Evolutionary conservation across 106 monocot species (phyloP).

Genomic region (Gastrodia elata): DNA sequence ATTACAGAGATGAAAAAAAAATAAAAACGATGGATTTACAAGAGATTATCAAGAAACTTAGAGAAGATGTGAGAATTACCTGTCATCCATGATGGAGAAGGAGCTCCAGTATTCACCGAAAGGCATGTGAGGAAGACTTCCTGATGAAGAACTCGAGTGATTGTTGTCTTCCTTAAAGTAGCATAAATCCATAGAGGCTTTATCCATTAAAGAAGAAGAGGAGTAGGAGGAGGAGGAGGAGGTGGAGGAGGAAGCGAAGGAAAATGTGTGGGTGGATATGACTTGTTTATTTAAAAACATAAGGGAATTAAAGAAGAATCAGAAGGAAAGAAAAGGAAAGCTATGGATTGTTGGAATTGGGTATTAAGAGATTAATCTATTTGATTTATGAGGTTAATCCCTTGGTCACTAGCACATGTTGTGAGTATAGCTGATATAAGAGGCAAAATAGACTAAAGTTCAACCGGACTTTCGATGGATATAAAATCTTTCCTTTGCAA

Average conservation of each 20-base stretch:
- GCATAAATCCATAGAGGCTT: conserved; percentile 2
- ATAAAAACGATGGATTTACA: not conserved
- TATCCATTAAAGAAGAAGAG: not conserved
- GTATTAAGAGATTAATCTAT: not conserved
- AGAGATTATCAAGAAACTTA: not conserved
- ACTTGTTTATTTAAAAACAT: not conserved
- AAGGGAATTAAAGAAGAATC: not conserved
- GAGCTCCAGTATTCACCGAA: conserved; percentile 5
- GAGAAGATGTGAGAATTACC: not conserved
- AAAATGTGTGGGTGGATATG: not conserved
- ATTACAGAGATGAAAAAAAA: not conserved
- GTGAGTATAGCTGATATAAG: no score
- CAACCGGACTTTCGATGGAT: no score
- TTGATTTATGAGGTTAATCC: not conserved
- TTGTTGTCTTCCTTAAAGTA: conserved; percentile 3
- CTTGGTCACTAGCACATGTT: no score
- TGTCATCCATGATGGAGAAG: conserved; percentile 3
- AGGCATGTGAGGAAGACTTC: conserved; percentile 4
- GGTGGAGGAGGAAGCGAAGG: not conserved
- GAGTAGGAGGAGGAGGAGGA: not conserved
- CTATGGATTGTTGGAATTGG: conserved; percentile 3
- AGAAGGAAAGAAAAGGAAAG: not conserved
- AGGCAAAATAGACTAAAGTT: no score
- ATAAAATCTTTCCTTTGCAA: no score
- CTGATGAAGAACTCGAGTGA: conserved; percentile 2